Evolutionary conservation across 1,284 basidiomycete species (phyloP).

Genomic region (Apiotrichum porosum): DNA sequence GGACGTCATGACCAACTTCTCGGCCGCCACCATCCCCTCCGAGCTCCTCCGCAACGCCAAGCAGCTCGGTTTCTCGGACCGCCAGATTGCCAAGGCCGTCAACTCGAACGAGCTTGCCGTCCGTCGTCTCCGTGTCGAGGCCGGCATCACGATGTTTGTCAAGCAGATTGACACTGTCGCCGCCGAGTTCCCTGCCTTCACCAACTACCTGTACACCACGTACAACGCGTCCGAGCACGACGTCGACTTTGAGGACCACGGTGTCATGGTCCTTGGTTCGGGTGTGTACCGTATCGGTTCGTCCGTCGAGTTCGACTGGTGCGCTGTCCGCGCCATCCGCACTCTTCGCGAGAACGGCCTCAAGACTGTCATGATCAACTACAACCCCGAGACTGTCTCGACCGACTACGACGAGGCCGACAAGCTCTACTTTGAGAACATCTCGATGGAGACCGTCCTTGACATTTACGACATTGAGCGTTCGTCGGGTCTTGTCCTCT

Average conservation of each 20-base stretch:
- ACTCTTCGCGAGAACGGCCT: slow-evolving; percentile 91
- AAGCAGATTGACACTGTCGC: slow-evolving; percentile 99
- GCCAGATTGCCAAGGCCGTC: slow-evolving; percentile 74
- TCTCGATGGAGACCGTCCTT: slow-evolving; percentile 90
- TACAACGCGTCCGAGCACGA: slow-evolving; percentile 95
- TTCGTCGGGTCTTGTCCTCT: slow-evolving; percentile 85
- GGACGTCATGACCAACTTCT: slow-evolving; percentile 59
- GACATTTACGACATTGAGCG: slow-evolving; percentile 94
- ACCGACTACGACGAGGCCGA: slow-evolving; percentile 99
- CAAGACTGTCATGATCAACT: slow-evolving; percentile 99
- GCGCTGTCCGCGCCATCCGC: slow-evolving; percentile 92
- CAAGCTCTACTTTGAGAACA: slow-evolving; percentile 97
- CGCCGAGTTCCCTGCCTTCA: slow-evolving; percentile 96
- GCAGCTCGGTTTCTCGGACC: slow-evolving; percentile 93
- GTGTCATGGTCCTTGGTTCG: slow-evolving; percentile 95
- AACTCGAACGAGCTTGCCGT: slow-evolving; percentile 63
- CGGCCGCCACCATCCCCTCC: slow-evolving; percentile 62
- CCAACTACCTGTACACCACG: slow-evolving; percentile 97
- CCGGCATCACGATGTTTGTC: slow-evolving; percentile 79
- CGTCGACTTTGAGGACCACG: slow-evolving; percentile 79
- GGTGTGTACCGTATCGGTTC: slow-evolving; percentile 98
- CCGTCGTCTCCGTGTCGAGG: slow-evolving; percentile 68
- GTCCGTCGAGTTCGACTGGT: slow-evolving; percentile 99
- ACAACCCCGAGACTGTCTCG: slow-evolving; percentile 98
- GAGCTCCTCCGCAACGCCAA: slow-evolving; percentile 77